A percentile compares a stretch with the other conserved stretches of the same genome.
Conservation (phyloP, 768 basidiomycete species). For the Cantharellus anzutake region DNA sequence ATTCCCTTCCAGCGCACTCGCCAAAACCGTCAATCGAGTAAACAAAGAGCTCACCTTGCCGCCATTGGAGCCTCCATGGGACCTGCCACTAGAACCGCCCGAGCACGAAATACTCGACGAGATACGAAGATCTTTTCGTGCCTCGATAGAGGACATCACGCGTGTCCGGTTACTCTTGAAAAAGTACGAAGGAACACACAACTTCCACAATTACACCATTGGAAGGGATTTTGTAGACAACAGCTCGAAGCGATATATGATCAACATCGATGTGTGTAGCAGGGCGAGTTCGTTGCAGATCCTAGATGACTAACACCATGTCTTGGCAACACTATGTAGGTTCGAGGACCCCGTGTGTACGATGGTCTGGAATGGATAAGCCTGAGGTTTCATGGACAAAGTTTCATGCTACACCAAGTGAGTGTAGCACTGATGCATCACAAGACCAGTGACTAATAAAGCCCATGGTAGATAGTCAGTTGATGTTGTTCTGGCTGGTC, state of each 20-base stretch:
- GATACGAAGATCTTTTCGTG: neutral
- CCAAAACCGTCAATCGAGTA: constrained; percentile 4
- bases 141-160: constrained; percentile 31
- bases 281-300: neutral
- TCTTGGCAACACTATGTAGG: constrained; percentile 21
- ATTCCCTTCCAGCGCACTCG: constrained; percentile 48
- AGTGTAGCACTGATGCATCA: constrained; percentile 6
- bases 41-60: neutral
- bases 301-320: neutral
- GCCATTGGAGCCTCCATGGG: too few relatives aligned
- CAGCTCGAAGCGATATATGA: constrained; percentile 75
- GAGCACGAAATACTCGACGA: neutral
- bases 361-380: constrained; percentile 91
- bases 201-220: constrained; percentile 96
- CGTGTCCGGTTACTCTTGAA: constrained; percentile 35
- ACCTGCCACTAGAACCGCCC: too few relatives aligned
- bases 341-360: constrained; percentile 72
- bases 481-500: neutral
- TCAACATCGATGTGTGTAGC: constrained; percentile 48
- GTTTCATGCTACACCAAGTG: constrained; percentile 98
- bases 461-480: too few relatives aligned
- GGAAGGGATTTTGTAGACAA: constrained; percentile 68
- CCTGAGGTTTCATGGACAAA: constrained; percentile 86
- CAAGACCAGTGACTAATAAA: too few relatives aligned
- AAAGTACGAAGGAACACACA: constrained; percentile 75